Conservation (phyloP, 2,329 filamentous ascomycete species). For the Pseudocercospora vitis region DNA sequence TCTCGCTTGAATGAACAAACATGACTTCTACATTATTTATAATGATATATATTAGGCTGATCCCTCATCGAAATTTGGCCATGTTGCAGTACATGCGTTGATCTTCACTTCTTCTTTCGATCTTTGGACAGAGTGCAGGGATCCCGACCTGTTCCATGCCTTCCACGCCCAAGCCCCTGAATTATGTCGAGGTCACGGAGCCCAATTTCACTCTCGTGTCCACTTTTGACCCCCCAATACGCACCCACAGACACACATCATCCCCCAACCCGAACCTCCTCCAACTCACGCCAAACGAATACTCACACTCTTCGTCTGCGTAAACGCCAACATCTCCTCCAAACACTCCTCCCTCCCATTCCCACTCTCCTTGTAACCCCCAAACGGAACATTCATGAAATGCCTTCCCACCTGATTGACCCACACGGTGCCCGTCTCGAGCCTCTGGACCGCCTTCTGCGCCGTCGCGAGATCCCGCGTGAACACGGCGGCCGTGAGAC, state of each 20-base stretch:
- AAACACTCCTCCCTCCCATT: conserved; percentile 24
- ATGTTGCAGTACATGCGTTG: too few relatives aligned
- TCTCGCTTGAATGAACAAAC: neutral
- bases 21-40: too few relatives aligned
- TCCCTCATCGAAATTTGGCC: too few relatives aligned
- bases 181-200: too few relatives aligned
- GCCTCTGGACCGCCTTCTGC: conserved; percentile 16
- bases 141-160: too few relatives aligned
- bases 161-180: too few relatives aligned
- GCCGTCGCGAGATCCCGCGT: conserved; percentile 20
- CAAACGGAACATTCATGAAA: conserved; percentile 26
- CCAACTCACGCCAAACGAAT: conserved; percentile 6
- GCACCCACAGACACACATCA: too few relatives aligned
- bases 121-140: too few relatives aligned
- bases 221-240: neutral
- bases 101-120: too few relatives aligned
- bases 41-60: too few relatives aligned
- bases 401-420: conserved; percentile 25
- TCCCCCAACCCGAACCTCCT: too few relatives aligned
- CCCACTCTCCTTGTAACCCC: conserved; percentile 24
- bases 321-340: conserved; percentile 22
- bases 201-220: neutral
- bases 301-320: conserved; percentile 24
- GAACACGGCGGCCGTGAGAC: conserved; percentile 23
- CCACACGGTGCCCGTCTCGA: conserved; percentile 24